Evolutionary conservation across 2,329 filamentous ascomycete species (phyloP), one percentile per base, ranked within the genome.

Genomic region (Trichoderma koningii): DNA sequence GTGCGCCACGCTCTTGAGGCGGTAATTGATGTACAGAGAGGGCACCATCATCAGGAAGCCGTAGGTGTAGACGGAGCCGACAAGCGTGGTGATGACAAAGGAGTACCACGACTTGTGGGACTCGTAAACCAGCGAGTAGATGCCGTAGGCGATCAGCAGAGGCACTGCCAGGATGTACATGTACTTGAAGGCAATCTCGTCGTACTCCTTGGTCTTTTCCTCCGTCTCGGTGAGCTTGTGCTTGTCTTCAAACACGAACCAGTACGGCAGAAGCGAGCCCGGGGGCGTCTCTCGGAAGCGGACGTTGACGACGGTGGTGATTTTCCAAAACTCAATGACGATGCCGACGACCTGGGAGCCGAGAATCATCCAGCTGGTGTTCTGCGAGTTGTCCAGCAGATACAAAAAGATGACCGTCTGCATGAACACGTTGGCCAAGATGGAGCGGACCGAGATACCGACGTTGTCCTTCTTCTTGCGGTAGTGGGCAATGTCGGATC

Each of bases 31-130:
- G 82, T 98, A 99, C 41, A 99, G 83, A 66, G 88, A 90, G 15
- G 95, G 95, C 9, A 99, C 90, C 95, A 99, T 99, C 93, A 99
- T 97, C 67, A 99, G 81, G 84, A 99, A 99, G 5, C 95, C 95
- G 75, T 99, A 99, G 0, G 95, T 93, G 76, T 99, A 99, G 59
- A 99, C 95, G 50, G 90, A 94, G 12, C 93, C 95, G 23, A 99
- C 95, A 10, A 99, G 87, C 0, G 94, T 98, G 26, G 95, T 88
- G 75, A 99, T 96, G 76, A 96, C 85, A 82, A 93, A 99, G 50
- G 90, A 95, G 81, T 97, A 97, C 95, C 95, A 98, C 55, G 91
- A 95, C 83, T 98, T 98, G 83, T 99, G 95, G 14, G 86, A 89
- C 59, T 98, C 93, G 80, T 99, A 99, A 67, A 95, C 76, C 62